Percentiles rank a stretch among this genome's conserved stretches.
Conservation (phyloP, 495 filamentous ascomycete species). For the Aspergillus sparsus region DNA sequence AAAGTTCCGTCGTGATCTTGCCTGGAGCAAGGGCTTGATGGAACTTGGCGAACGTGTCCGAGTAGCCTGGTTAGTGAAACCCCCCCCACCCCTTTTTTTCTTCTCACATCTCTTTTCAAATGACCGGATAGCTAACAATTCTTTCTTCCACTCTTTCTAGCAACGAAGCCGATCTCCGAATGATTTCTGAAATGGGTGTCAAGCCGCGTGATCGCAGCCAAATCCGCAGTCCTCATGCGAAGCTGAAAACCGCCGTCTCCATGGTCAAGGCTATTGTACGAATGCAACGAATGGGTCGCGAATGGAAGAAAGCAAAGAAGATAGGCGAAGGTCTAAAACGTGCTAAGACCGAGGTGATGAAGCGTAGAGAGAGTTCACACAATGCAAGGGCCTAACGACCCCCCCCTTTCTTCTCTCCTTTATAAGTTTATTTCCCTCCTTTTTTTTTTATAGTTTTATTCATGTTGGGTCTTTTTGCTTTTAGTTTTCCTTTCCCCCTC, state of each 20-base stretch:
- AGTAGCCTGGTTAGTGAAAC: slow-evolving; percentile 73
- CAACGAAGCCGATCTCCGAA: slow-evolving; percentile 85
- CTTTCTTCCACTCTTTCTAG: slow-evolving; percentile 48
- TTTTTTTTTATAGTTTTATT: slow-evolving; percentile 16
- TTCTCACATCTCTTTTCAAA: slow-evolving; percentile 9
- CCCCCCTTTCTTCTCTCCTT: background rate
- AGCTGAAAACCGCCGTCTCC: slow-evolving; percentile 51
- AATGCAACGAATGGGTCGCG: slow-evolving; percentile 54
- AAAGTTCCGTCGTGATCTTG: slow-evolving; percentile 72
- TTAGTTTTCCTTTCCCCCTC: slow-evolving; percentile 8
- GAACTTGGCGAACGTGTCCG: slow-evolving; percentile 73
- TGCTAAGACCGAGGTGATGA: slow-evolving; percentile 47
- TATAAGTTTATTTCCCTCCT: slow-evolving; percentile 2
- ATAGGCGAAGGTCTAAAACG: slow-evolving; percentile 48
- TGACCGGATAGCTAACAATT: slow-evolving; percentile 20
- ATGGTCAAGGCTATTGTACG: slow-evolving; percentile 55
- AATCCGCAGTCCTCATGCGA: slow-evolving; percentile 39
- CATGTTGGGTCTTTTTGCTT: background rate
- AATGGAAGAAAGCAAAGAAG: slow-evolving; percentile 53
- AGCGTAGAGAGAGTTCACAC: slow-evolving; percentile 40
- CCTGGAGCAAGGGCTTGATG: slow-evolving; percentile 79
- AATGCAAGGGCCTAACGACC: slow-evolving; percentile 22
- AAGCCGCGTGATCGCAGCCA: slow-evolving; percentile 39
- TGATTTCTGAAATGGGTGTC: slow-evolving; percentile 79
- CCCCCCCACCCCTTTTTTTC: too few species aligned